phyloP scores from a whole-genome alignment of 192 early-diverging fungal species.

The Backusella parvicylindrica region DNA sequence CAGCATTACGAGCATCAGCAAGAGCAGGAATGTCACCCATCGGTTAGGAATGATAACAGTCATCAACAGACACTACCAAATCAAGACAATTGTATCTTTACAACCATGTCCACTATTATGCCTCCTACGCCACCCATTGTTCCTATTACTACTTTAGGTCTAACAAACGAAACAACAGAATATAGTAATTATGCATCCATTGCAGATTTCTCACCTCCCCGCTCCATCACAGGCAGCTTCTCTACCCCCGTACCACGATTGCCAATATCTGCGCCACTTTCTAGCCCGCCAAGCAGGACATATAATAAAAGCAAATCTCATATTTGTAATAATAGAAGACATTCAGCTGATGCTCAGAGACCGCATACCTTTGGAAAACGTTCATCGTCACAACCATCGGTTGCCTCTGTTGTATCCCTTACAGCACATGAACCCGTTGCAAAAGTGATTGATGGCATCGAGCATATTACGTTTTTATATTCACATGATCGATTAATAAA shows the following conservation, averaged over 20 bases:
- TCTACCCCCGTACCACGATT: background rate
- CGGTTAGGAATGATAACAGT: background rate
- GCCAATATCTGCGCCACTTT: background rate
- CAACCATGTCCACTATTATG: background rate
- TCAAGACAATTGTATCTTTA: background rate
- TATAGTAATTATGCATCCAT: background rate
- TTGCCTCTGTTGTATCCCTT: conserved; percentile 29
- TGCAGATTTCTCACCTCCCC: background rate
- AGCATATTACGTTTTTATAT: conserved; percentile 33
- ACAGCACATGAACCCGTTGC: conserved; percentile 29
- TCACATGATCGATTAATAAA: conserved; percentile 27
- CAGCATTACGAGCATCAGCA: background rate
- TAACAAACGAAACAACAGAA: background rate
- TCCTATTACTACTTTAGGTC: background rate
- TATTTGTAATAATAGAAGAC: background rate
- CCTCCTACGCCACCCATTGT: background rate
- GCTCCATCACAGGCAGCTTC: background rate
- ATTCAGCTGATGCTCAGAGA: background rate
- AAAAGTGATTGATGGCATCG: conserved; percentile 19
- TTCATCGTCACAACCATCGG: conserved; percentile 15
- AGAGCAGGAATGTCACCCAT: background rate
- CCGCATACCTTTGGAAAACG: background rate
- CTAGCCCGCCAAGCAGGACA: no score
- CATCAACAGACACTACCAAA: background rate
- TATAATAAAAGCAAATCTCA: background rate